Evolutionary conservation across 2,329 filamentous ascomycete species (phyloP), one percentile per base, ranked within the genome.

Genomic region (Microcera coccophila): DNA sequence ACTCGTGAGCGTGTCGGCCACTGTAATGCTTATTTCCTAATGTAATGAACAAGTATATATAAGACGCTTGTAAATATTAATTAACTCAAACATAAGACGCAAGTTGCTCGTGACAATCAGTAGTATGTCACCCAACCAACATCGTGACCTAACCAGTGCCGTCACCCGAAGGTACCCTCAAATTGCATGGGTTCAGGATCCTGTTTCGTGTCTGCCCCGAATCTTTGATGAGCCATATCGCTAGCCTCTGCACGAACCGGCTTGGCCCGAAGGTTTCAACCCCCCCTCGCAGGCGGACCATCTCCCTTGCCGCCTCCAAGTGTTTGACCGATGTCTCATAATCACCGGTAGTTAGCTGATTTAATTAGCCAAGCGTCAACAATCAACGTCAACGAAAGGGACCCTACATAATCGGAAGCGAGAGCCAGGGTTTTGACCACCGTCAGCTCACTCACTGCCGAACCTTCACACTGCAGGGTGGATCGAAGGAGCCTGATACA

Each of bases 341-440:
- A 21, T 42, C 43, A 16, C 34, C 18, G 15, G 18, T 11, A 5
- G 32, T 18, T 2, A 18, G 19, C 41, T 43, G 9, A 24, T 35
- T n/a, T n/a, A 20, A 31, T 43, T 16, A 38, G 29, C 15, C 5
- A 8, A 19, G 11, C 12, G 22, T 7, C 15, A n/a, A 11, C n/a
- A 20, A 3, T 2, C 21, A 4, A 12, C 5, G 15, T 19, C 14
- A 5, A n/a, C 3, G 14, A 22, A 21, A 10, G 3, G 18, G 9
- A 8, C 9, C 42, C 3, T 32, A 44, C 42, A 36, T 38, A 38
- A 7, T 45, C 42, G 20, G 38, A 45, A n/a, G 38, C 42, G 14
- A 45, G 34, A 17, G 38, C 46, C n/a, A 54, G 31, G 7, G 43
- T 53, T 29, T 57, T 53, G 1, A 50, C 47, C 12, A 58, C 50